phyloP scores from a whole-genome alignment of 163 green algal species.

The Scenedesmus sp. region DNA sequence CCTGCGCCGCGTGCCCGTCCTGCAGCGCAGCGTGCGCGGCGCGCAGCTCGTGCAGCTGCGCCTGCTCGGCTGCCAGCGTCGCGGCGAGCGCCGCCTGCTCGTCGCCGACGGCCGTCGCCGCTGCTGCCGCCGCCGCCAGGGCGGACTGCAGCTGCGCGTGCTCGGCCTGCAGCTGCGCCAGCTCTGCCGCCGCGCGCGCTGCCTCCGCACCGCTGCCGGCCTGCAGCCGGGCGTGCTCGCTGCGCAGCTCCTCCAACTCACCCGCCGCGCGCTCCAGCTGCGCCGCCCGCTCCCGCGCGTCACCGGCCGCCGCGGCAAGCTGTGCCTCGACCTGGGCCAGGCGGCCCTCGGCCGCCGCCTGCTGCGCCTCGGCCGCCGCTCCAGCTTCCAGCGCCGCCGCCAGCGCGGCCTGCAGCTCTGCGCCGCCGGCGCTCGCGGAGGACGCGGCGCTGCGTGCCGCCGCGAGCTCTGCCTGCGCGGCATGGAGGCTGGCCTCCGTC shows the following conservation, averaged over 20 bases:
- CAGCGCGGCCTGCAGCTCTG: background rate
- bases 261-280: background rate
- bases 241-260: slow-evolving; percentile 5
- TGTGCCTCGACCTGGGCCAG: background rate
- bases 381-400: background rate
- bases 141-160: too few relatives aligned
- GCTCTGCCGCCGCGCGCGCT: too few relatives aligned
- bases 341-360: slow-evolving; percentile 1
- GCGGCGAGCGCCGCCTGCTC: too few relatives aligned
- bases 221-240: slow-evolving; percentile 11
- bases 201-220: too few relatives aligned
- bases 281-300: background rate
- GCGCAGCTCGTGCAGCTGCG: background rate
- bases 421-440: too few relatives aligned
- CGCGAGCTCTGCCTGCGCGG: background rate
- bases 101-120: too few relatives aligned
- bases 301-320: background rate
- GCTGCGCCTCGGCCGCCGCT: background rate
- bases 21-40: background rate
- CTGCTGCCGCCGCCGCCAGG: too few relatives aligned
- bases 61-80: too few relatives aligned
- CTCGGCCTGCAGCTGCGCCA: too few relatives aligned
- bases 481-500: background rate
- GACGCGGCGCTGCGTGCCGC: too few relatives aligned
- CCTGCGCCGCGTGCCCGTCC: background rate